Evolutionary conservation across 73 alveolate genomes (phyloP).

Genomic region (Uronychia setigera): DNA sequence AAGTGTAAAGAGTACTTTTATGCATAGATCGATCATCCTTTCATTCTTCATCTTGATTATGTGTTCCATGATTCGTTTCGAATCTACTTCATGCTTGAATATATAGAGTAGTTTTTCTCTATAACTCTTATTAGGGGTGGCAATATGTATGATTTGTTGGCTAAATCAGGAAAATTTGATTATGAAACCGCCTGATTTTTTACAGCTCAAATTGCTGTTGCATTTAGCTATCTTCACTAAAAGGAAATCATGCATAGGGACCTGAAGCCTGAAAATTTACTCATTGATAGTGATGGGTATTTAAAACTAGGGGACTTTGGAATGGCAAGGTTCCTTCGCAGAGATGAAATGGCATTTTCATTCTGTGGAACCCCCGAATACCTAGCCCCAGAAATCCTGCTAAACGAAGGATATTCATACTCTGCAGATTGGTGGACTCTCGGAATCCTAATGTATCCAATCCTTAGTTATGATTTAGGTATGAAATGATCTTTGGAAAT

Average conservation of each 20-base stretch:
- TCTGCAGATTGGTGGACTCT: conserved; percentile 28
- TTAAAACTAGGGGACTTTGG: conserved; percentile 88
- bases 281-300: conserved; percentile 80
- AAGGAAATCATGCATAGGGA: conserved; percentile 70
- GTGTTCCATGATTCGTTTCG: conserved; percentile 61
- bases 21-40: conserved; percentile 50
- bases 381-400: conserved; percentile 72
- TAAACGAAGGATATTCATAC: conserved; percentile 60
- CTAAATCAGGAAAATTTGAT: conserved; percentile 68
- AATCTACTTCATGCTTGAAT: conserved; percentile 68
- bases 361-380: conserved; percentile 81
- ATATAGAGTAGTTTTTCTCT: conserved; percentile 14
- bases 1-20: background rate
- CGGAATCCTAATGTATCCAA: conserved; percentile 12
- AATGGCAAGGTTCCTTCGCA: conserved; percentile 68
- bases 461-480: background rate
- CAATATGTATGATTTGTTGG: conserved; percentile 60
- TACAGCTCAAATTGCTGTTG: conserved; percentile 64
- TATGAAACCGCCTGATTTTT: conserved; percentile 67
- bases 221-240: conserved; percentile 69
- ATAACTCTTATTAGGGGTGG: conserved; percentile 59
- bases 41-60: conserved; percentile 55
- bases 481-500: conserved; percentile 17
- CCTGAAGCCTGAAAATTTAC: conserved; percentile 77
- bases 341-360: conserved; percentile 61